A percentile compares a stretch with the other conserved stretches of the same genome.
These are phyloP conservation scores for Trichosporon ovoides DNA, from an alignment of 1,284 basidiomycete species.

Conservation along the genomic window DNA sequence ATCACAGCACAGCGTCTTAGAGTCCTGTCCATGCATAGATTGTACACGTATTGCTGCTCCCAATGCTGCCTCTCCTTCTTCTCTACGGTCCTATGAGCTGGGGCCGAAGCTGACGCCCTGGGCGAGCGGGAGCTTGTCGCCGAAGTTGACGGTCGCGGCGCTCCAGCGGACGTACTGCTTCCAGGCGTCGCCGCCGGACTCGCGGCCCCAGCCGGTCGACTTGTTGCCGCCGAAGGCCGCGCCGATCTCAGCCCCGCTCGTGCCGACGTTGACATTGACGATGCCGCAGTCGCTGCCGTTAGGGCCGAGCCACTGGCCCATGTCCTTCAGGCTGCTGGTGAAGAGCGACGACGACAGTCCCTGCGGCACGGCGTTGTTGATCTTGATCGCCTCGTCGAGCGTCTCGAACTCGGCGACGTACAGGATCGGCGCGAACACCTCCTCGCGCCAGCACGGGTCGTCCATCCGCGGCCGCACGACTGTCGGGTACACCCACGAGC, in stretches of 20 bases:
- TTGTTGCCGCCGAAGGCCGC: slow-evolving; percentile 92
- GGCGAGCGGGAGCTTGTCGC: slow-evolving; percentile 76
- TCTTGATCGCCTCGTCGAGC: slow-evolving; percentile 79
- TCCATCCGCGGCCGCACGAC: slow-evolving; percentile 55
- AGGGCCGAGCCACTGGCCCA: slow-evolving; percentile 88
- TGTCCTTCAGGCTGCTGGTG: slow-evolving; percentile 72
- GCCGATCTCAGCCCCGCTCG: slow-evolving; percentile 89
- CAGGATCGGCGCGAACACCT: slow-evolving; percentile 55
- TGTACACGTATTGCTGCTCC: too few species aligned
- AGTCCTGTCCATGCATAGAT: too few species aligned
- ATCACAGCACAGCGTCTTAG: too few species aligned
- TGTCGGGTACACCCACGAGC: slow-evolving; percentile 84
- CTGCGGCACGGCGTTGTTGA: slow-evolving; percentile 90
- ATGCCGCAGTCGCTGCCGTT: slow-evolving; percentile 79
- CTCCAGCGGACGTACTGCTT: slow-evolving; percentile 59
- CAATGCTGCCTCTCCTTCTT: too few species aligned
- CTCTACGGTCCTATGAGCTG: neutral
- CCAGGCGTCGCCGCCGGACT: slow-evolving; percentile 95
- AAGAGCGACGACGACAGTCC: slow-evolving; percentile 82
- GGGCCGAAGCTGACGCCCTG: slow-evolving; percentile 78
- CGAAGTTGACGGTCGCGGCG: slow-evolving; percentile 84
- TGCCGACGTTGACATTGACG: slow-evolving; percentile 86
- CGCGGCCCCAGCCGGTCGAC: slow-evolving; percentile 76
- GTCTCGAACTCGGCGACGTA: slow-evolving; percentile 85
- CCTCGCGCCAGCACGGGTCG: slow-evolving; percentile 43